Conservation (phyloP, 2,329 filamentous ascomycete species). For the Metarhizium sp. region DNA sequence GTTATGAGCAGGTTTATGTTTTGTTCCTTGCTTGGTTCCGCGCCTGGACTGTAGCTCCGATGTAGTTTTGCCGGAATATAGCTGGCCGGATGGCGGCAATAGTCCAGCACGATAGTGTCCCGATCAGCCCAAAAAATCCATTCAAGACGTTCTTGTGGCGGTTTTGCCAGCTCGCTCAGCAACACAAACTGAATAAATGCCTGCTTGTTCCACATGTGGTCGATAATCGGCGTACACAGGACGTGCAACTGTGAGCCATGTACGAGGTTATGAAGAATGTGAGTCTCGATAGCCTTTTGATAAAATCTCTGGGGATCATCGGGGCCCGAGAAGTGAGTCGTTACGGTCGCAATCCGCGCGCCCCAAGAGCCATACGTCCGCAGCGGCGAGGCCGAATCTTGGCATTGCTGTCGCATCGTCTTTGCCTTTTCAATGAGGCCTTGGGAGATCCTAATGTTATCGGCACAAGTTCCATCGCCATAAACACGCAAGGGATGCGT, state of each 20-base stretch:
- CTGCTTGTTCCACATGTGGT: not conserved
- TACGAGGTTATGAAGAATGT: not conserved
- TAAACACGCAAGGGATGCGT: too few relatives aligned
- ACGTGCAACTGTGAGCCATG: not conserved
- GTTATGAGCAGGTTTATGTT: slow-evolving; percentile 7
- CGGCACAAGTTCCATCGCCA: too few relatives aligned
- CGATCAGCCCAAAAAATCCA: slow-evolving; percentile 13
- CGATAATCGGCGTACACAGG: not conserved
- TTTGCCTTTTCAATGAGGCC: not conserved
- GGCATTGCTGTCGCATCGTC: not conserved
- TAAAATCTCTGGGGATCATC: not conserved
- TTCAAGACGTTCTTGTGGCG: slow-evolving; percentile 6
- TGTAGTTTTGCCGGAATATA: slow-evolving; percentile 5
- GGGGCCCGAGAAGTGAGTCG: not conserved
- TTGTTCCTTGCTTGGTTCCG: not conserved
- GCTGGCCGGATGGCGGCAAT: slow-evolving; percentile 6
- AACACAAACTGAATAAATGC: not conserved
- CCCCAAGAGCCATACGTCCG: not conserved
- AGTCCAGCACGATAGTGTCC: slow-evolving; percentile 11
- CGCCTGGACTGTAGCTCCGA: not conserved
- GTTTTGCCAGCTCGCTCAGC: slow-evolving; percentile 10
- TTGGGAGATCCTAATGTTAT: too few relatives aligned
- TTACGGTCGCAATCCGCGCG: not conserved
- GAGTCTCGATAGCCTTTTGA: not conserved
- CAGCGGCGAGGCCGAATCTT: not conserved